Evolutionary conservation across 2,329 filamentous ascomycete genomes (phyloP).

Genomic region (Blastomyces parvus): DNA sequence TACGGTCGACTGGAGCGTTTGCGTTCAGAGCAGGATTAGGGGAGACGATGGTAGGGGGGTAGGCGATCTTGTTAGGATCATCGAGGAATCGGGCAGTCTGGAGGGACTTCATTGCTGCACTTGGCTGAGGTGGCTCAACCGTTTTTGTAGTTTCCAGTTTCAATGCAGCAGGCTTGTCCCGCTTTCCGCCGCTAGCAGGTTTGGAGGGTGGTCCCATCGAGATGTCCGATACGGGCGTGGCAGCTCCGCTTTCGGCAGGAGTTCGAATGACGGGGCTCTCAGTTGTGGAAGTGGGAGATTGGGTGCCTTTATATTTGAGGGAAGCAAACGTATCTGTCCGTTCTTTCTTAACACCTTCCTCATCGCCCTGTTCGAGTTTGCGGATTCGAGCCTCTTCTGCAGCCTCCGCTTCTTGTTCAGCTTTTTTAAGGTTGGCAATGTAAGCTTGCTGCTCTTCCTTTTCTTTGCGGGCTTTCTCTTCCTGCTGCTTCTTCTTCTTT

Average conservation of each 20-base stretch:
- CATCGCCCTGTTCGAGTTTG: slow-evolving; percentile 31
- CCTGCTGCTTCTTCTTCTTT: slow-evolving; percentile 70
- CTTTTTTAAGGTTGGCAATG: slow-evolving; percentile 41
- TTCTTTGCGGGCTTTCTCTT: slow-evolving; percentile 38
- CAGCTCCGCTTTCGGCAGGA: slow-evolving; percentile 36
- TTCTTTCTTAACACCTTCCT: slow-evolving; percentile 30
- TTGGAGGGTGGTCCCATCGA: slow-evolving; percentile 45
- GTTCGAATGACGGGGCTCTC: slow-evolving; percentile 28
- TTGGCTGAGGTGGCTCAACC: slow-evolving; percentile 85
- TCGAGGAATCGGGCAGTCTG: slow-evolving; percentile 84
- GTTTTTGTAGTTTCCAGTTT: slow-evolving; percentile 81
- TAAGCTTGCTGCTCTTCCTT: slow-evolving; percentile 37
- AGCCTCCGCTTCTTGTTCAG: slow-evolving; percentile 41
- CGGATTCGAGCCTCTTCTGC: slow-evolving; percentile 36
- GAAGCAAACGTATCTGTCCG: slow-evolving; percentile 33
- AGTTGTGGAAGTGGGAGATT: slow-evolving; percentile 22
- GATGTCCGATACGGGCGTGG: slow-evolving; percentile 37
- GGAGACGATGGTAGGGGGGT: slow-evolving; percentile 73
- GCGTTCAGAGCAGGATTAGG: slow-evolving; percentile 86
- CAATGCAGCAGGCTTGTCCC: slow-evolving; percentile 70
- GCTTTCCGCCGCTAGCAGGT: slow-evolving; percentile 51
- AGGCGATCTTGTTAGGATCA: slow-evolving; percentile 66
- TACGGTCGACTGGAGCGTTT: slow-evolving; percentile 58
- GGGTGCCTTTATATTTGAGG: slow-evolving; percentile 34
- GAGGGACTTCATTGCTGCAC: slow-evolving; percentile 83